Conservation (phyloP, 148 eudicot species). For the Simmondsia chinensis region DNA sequence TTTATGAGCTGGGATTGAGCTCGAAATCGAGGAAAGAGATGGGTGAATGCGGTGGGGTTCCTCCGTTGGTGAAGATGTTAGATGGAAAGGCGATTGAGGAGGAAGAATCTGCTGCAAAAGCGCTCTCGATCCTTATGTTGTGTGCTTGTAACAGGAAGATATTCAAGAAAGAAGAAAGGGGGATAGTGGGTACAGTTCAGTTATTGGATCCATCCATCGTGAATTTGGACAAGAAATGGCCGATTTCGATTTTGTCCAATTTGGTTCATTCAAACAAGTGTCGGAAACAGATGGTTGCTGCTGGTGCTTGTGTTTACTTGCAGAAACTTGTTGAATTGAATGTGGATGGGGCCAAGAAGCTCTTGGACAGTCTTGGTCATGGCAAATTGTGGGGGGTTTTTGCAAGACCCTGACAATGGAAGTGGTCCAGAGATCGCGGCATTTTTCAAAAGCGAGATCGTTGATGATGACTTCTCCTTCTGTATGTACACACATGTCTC, state of each 20-base stretch:
- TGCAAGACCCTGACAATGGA: slow-evolving; percentile 25
- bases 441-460: slow-evolving; percentile 6
- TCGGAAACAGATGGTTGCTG: slow-evolving; percentile 57
- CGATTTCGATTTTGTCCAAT: slow-evolving; percentile 32
- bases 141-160: slow-evolving; percentile 45
- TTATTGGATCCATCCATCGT: slow-evolving; percentile 50
- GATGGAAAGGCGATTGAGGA: slow-evolving; percentile 82
- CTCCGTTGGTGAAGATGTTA: slow-evolving; percentile 46
- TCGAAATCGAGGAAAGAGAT: slow-evolving; percentile 55
- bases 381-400: slow-evolving; percentile 92
- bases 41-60: slow-evolving; percentile 67
- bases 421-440: neutral
- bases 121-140: slow-evolving; percentile 41
- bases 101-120: slow-evolving; percentile 58
- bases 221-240: slow-evolving; percentile 56
- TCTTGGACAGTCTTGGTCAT: slow-evolving; percentile 43
- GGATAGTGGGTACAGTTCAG: slow-evolving; percentile 48
- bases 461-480: neutral
- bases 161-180: slow-evolving; percentile 66
- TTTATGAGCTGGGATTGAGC: slow-evolving; percentile 43
- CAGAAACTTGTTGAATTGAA: slow-evolving; percentile 65
- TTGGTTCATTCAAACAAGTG: slow-evolving; percentile 57
- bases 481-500: slow-evolving; percentile 6
- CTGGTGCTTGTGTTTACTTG: slow-evolving; percentile 53
- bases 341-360: slow-evolving; percentile 77